These are phyloP conservation scores for Protea cynaroides DNA, from an alignment of 164 flowering plant species.

Conservation along the genomic window DNA sequence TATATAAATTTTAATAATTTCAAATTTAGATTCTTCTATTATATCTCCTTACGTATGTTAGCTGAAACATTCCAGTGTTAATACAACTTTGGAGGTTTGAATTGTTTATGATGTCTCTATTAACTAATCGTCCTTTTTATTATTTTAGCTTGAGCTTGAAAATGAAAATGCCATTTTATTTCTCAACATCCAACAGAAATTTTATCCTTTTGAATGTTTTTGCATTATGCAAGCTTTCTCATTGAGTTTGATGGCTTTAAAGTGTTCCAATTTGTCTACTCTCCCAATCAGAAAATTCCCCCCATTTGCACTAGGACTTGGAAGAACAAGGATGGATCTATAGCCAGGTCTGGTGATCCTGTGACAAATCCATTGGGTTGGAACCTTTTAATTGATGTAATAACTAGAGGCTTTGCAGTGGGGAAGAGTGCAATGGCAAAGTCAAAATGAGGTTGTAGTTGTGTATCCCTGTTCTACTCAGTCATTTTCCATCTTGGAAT, in stretches of 20 bases:
- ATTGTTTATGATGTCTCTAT: neutral
- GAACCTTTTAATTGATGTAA: no score
- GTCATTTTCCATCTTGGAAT: neutral
- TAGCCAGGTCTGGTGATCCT: neutral
- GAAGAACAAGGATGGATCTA: neutral
- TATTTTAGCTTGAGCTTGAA: neutral
- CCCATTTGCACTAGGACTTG: neutral
- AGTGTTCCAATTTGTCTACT: neutral
- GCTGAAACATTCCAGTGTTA: neutral
- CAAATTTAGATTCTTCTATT: neutral
- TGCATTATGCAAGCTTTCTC: neutral
- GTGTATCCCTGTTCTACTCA: neutral
- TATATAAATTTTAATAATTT: neutral
- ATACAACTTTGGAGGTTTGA: neutral
- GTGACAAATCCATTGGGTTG: neutral
- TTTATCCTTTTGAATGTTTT: neutral
- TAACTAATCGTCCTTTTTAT: neutral
- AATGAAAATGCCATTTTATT: neutral
- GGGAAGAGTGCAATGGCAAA: no score
- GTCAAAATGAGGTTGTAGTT: no score
- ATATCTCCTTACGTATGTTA: neutral
- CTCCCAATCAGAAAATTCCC: neutral
- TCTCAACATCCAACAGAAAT: no score
- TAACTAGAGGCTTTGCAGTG: no score
- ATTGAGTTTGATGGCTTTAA: neutral